phyloP scores from a whole-genome alignment of 169 alveolate species.

The Eimeria maxima region DNA sequence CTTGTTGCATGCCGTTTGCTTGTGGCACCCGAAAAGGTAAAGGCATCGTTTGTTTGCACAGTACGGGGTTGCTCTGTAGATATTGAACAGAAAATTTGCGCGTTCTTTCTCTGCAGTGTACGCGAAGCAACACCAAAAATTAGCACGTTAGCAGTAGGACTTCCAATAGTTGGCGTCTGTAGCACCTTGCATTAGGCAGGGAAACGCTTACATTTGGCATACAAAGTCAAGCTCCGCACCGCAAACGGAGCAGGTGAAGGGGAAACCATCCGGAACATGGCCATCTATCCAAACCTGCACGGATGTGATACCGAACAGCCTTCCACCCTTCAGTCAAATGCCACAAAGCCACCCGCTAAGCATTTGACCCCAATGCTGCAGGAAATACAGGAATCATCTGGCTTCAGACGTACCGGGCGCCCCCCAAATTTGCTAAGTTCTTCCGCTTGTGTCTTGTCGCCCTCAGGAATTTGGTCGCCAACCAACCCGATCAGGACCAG shows the following conservation, averaged over 20 bases:
- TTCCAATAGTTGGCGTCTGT: background rate
- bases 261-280: constrained; percentile 37
- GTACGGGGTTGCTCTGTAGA: constrained; percentile 81
- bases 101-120: background rate
- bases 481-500: constrained; percentile 73
- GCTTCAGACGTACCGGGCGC: constrained; percentile 71
- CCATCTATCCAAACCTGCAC: constrained; percentile 76
- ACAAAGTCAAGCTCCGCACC: constrained; percentile 76
- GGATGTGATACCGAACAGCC: background rate
- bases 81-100: background rate
- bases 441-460: constrained; percentile 53
- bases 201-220: constrained; percentile 63
- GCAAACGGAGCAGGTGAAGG: constrained; percentile 55
- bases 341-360: background rate
- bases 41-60: constrained; percentile 69
- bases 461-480: constrained; percentile 72
- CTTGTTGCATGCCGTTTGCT: constrained; percentile 56
- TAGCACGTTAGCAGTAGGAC: background rate
- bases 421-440: constrained; percentile 81
- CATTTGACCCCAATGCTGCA: background rate
- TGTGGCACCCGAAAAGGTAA: constrained; percentile 80
- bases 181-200: background rate
- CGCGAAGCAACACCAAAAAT: background rate
- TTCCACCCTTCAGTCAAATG: background rate
- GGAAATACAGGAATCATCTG: background rate